Evolutionary conservation across 225 moss, liverwort and hornwort genomes (phyloP), one percentile per base, ranked within the genome.

Genomic region (Physcomitrellopsis africana): DNA sequence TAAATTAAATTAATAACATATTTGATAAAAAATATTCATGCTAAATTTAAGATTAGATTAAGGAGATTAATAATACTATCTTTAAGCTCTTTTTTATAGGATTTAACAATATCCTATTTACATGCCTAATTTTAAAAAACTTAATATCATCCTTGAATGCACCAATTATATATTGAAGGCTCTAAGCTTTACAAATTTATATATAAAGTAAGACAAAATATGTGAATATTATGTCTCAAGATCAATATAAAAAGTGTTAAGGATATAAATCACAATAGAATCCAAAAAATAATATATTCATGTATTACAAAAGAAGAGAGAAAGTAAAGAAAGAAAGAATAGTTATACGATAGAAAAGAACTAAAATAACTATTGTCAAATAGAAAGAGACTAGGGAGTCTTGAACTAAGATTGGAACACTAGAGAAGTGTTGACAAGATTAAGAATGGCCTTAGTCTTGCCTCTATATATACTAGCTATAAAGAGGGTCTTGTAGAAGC

Each of bases 201-300:
- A 80, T 64, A 51, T 93, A 93, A 16, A 95, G 79, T 84, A 93
- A 87, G 42, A 83, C 84, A 69, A 99, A 89, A 82, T 94, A 94
- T 70, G 91, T 80, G 72, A 86, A 78, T 92, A 99, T 93, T 81
- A 93, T 90, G 79, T 92, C 97, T 80, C 91, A 90, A 85, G 91
- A 93, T 93, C 97, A 94, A 78, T 92, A 99, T 65, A 99, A 68
- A 77, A 99, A 95, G 49, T 90, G 85, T 76, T 94, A 24, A 24
- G 24, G 1, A 24, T 24, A 24, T 24, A 24, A 99, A 79, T 99
- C 97, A 24, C 24, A 24, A 24, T 24, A 24, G 24, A 24, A 24
- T 1, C 24, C 1, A 24, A 24, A 24, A 24, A 1, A 24, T 24
- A 24, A 24, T 24, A 1, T 24, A 24, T 24, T 24, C 24, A 1